These are phyloP conservation scores for Penicillium dipodomyicola DNA, from an alignment of 495 filamentous ascomycete species.

Conservation along the genomic window DNA sequence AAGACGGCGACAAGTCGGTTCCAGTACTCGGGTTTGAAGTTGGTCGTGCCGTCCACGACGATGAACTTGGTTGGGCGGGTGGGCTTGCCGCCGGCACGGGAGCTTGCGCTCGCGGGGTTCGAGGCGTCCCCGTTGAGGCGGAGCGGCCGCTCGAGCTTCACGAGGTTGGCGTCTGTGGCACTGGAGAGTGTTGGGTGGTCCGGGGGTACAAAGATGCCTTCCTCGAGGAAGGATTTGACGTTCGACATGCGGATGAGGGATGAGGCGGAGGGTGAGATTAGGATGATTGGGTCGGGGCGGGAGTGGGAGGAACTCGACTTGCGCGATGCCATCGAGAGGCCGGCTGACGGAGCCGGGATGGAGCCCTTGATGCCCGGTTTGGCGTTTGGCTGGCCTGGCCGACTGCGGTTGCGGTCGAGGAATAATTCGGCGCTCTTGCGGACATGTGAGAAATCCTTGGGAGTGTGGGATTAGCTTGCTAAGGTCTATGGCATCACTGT, in stretches of 20 bases:
- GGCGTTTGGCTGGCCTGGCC: constrained; percentile 39
- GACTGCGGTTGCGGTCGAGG: constrained; percentile 59
- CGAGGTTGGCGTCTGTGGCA: constrained; percentile 65
- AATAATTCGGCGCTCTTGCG: constrained; percentile 82
- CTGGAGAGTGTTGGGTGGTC: constrained; percentile 60
- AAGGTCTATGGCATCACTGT: not conserved
- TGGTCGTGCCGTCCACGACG: constrained; percentile 84
- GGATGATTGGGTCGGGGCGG: constrained; percentile 90
- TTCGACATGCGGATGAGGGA: constrained; percentile 97
- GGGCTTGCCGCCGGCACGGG: constrained; percentile 41
- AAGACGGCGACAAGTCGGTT: constrained; percentile 93
- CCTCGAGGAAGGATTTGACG: constrained; percentile 91
- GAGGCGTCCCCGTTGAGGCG: constrained; percentile 57
- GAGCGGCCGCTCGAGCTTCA: constrained; percentile 76
- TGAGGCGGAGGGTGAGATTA: constrained; percentile 96
- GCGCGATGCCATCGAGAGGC: constrained; percentile 42
- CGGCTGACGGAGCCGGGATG: constrained; percentile 43
- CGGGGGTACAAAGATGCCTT: constrained; percentile 75
- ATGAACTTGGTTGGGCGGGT: constrained; percentile 79
- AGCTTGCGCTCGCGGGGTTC: constrained; percentile 28
- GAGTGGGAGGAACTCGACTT: constrained; percentile 54
- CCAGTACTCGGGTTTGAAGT: constrained; percentile 99
- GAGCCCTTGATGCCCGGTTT: constrained; percentile 43
- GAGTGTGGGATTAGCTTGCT: not conserved
- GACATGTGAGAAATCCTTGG: constrained; percentile 89